phyloP scores from a whole-genome alignment of 2,329 filamentous ascomycete genomes.

The Ascosphaera pollenicola region DNA sequence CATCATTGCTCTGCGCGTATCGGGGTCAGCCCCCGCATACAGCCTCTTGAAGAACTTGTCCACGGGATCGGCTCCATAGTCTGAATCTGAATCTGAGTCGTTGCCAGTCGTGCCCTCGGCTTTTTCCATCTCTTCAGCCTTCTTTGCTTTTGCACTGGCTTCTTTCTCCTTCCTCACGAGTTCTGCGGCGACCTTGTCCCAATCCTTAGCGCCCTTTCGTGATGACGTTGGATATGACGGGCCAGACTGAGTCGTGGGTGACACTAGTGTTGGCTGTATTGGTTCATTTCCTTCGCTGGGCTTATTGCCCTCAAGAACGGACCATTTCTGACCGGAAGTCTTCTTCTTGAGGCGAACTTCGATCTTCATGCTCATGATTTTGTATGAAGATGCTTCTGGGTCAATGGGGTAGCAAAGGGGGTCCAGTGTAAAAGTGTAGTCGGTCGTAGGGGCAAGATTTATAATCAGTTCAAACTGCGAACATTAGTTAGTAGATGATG shows the following conservation, averaged over 20 bases:
- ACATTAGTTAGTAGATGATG: neutral
- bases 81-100: constrained; percentile 35
- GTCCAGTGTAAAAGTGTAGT: constrained; percentile 39
- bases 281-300: constrained; percentile 4
- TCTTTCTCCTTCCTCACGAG: constrained; percentile 18
- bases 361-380: constrained; percentile 55
- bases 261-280: constrained; percentile 3
- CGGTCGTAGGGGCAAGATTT: constrained; percentile 6
- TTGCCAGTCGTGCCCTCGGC: constrained; percentile 17
- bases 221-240: constrained; percentile 75
- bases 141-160: constrained; percentile 8
- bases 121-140: constrained; percentile 8
- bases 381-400: constrained; percentile 34
- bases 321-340: constrained; percentile 45
- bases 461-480: neutral
- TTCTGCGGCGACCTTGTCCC: constrained; percentile 53
- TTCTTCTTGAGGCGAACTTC: constrained; percentile 54
- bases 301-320: constrained; percentile 27
- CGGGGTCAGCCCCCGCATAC: constrained; percentile 52
- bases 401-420: constrained; percentile 48
- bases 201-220: constrained; percentile 63
- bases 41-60: constrained; percentile 80
- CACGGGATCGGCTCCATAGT: constrained; percentile 37
- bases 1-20: constrained; percentile 85
- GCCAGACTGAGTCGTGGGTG: constrained; percentile 10